Conservation (phyloP, 352 stramenopile species). For the Globisporangium iwayamae region DNA sequence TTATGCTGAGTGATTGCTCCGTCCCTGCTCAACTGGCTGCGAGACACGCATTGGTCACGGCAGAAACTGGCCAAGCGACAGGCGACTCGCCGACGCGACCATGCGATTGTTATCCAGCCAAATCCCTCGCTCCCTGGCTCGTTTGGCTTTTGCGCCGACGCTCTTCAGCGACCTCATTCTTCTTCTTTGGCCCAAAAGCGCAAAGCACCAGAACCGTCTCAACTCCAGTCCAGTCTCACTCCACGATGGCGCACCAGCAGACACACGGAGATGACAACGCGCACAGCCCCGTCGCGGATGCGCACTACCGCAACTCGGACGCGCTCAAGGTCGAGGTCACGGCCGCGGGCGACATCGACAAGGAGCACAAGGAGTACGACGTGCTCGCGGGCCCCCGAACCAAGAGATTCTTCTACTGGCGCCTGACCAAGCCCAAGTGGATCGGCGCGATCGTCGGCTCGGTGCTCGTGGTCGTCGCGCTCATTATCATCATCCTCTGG, state of each 20-base stretch:
- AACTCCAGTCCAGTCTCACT: background rate
- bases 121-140: background rate
- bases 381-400: constrained; percentile 3
- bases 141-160: background rate
- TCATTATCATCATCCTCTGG: constrained; percentile 64
- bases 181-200: constrained; percentile 9
- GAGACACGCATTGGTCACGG: background rate
- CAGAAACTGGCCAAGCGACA: background rate
- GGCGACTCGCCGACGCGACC: background rate
- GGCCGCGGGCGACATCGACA: constrained; percentile 27
- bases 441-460: constrained; percentile 35
- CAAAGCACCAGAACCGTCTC: constrained; percentile 5
- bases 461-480: constrained; percentile 33
- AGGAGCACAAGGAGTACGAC: constrained; percentile 25
- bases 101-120: constrained; percentile 3
- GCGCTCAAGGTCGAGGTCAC: constrained; percentile 26
- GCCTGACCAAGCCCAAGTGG: constrained; percentile 49
- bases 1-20: background rate
- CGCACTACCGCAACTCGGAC: constrained; percentile 14
- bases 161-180: constrained; percentile 5
- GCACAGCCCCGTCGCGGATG: constrained; percentile 4
- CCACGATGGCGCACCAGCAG: constrained; percentile 6
- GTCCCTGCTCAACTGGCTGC: background rate
- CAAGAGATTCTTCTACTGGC: constrained; percentile 49
- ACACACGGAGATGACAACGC: background rate